Percentiles rank a stretch among this genome's conserved stretches.
These are phyloP conservation scores for Rhinocladiella mackenziei DNA, from an alignment of 2,329 filamentous ascomycete species.

Conservation along the genomic window DNA sequence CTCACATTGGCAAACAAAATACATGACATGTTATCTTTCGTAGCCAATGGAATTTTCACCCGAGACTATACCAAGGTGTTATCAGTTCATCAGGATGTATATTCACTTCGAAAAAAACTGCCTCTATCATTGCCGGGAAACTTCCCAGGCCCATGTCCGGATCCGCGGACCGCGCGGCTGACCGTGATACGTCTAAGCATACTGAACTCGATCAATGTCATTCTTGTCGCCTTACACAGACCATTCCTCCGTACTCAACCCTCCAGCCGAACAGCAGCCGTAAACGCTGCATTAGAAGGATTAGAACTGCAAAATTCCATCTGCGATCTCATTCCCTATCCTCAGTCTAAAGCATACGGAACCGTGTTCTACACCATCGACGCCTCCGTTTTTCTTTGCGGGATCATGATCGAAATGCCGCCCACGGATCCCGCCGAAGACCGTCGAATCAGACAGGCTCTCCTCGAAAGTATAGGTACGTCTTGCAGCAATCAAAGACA, in stretches of 20 bases:
- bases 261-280: constrained; percentile 6
- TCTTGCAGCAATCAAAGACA: constrained; percentile 3
- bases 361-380: constrained; percentile 9
- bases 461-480: not conserved
- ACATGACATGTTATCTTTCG: constrained; percentile 8
- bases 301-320: constrained; percentile 7
- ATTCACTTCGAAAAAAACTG: not conserved
- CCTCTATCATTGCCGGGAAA: not conserved
- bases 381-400: constrained; percentile 6
- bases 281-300: constrained; percentile 4
- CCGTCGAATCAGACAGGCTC: constrained; percentile 1
- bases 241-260: constrained; percentile 9
- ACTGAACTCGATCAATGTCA: constrained; percentile 2
- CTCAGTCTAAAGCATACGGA: constrained; percentile 1
- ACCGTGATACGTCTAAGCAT: not conserved
- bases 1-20: constrained; percentile 7
- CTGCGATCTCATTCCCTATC: constrained; percentile 2
- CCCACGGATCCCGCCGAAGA: not conserved
- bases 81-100: constrained; percentile 3
- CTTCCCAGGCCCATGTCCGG: not conserved
- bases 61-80: constrained; percentile 5
- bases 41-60: not conserved
- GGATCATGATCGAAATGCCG: constrained; percentile 2
- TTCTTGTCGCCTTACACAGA: constrained; percentile 11
- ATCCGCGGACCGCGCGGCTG: not conserved